Percentiles rank a stretch among this genome's conserved stretches.
These are phyloP conservation scores for Yamadazyma takamatsuzukensis DNA, from an alignment of 805 yeast species.

Conservation along the genomic window DNA sequence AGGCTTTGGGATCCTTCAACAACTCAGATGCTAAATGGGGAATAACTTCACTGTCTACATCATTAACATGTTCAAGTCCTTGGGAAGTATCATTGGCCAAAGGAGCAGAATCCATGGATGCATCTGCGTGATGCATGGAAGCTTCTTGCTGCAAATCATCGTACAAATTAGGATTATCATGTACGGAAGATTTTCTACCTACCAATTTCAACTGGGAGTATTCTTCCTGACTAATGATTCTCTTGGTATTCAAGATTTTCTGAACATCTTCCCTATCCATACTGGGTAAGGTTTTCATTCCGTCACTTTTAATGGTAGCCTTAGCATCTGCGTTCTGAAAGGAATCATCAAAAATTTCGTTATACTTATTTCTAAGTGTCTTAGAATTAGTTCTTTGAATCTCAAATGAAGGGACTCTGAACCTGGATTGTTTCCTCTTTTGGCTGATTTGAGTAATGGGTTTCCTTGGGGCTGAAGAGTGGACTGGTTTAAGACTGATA, in stretches of 20 bases:
- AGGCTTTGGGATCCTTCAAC: slow-evolving; percentile 25
- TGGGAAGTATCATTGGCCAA: not conserved
- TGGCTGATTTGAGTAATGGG: slow-evolving; percentile 7
- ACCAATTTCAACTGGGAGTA: slow-evolving; percentile 31
- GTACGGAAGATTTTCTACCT: slow-evolving; percentile 24
- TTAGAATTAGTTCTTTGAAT: slow-evolving; percentile 28
- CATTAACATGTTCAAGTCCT: no score
- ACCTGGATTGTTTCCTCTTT: slow-evolving; percentile 26
- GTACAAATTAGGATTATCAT: slow-evolving; percentile 19
- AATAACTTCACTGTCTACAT: slow-evolving; percentile 14
- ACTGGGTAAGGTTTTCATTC: slow-evolving; percentile 48
- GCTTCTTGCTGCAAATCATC: slow-evolving; percentile 32
- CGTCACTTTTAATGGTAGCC: slow-evolving; percentile 41
- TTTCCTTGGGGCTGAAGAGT: slow-evolving; percentile 2
- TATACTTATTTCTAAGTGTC: slow-evolving; percentile 16
- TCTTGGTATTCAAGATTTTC: slow-evolving; percentile 35
- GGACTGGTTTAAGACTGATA: no score
- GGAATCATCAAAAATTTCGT: slow-evolving; percentile 23
- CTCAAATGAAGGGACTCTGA: slow-evolving; percentile 41
- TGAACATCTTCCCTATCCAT: slow-evolving; percentile 45
- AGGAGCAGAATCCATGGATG: slow-evolving; percentile 12
- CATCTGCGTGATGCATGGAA: slow-evolving; percentile 25
- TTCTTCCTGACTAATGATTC: slow-evolving; percentile 39
- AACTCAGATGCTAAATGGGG: slow-evolving; percentile 40
- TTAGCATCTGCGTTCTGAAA: slow-evolving; percentile 9